A percentile compares a stretch with the other conserved stretches of the same genome.
These are phyloP conservation scores for Sclerospora graminicola DNA, from an alignment of 352 stramenopile genomes.

Conservation along the genomic window DNA sequence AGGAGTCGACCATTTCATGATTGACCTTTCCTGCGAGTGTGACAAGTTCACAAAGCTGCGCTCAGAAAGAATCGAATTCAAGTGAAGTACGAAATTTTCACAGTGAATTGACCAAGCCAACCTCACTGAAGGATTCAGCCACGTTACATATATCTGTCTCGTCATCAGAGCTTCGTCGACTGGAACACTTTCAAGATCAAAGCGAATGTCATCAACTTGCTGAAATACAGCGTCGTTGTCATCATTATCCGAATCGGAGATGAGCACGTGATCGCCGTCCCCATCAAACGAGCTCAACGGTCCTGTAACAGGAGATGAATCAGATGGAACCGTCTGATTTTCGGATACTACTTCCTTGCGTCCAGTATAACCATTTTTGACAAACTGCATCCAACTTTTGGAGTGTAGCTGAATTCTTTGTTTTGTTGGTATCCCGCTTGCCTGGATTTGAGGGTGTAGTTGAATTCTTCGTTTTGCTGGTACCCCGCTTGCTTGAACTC, in stretches of 20 bases:
- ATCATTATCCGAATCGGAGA: slow-evolving; percentile 46
- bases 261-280: slow-evolving; percentile 23
- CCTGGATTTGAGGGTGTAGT: too few species aligned
- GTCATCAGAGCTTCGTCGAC: slow-evolving; percentile 29
- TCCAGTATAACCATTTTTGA: slow-evolving; percentile 9
- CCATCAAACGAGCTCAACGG: slow-evolving; percentile 21
- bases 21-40: too few species aligned
- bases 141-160: slow-evolving; percentile 50
- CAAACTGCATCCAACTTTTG: slow-evolving; percentile 8
- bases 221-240: slow-evolving; percentile 11
- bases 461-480: too few species aligned
- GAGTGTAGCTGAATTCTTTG: slow-evolving; percentile 1
- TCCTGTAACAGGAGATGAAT: slow-evolving; percentile 3
- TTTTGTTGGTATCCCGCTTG: slow-evolving; percentile 6
- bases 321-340: slow-evolving; percentile 15
- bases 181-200: slow-evolving; percentile 28
- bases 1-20: too few species aligned
- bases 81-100: too few species aligned
- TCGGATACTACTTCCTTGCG: slow-evolving; percentile 9
- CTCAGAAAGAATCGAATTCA: too few species aligned
- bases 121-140: slow-evolving; percentile 42
- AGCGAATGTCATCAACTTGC: slow-evolving; percentile 38
- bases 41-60: too few species aligned
- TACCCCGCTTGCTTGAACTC: too few species aligned
- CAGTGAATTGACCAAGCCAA: too few species aligned